These are phyloP conservation scores for Sonneratia alba DNA, from an alignment of 345 rosid species.

Conservation along the genomic window DNA sequence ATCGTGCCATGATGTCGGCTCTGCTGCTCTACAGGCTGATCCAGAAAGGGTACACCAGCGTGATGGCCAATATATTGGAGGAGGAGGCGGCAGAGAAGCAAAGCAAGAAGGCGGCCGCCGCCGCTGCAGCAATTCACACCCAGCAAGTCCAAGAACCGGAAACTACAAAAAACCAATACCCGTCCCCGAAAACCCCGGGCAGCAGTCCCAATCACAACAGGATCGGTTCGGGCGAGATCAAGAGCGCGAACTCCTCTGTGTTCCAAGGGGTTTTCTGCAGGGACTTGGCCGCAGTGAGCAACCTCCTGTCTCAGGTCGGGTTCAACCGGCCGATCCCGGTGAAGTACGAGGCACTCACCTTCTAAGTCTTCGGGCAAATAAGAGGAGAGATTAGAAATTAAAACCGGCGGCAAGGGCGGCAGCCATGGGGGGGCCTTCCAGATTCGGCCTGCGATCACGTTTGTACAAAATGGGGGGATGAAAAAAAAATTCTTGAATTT, in stretches of 20 bases:
- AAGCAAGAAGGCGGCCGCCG: slow-evolving; percentile 40
- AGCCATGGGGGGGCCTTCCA: too few species aligned
- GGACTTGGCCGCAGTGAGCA: slow-evolving; percentile 73
- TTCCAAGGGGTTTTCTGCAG: slow-evolving; percentile 93
- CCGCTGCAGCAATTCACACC: slow-evolving; percentile 33
- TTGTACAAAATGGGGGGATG: too few species aligned
- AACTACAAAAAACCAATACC: neutral
- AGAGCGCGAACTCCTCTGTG: slow-evolving; percentile 6
- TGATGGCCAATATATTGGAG: slow-evolving; percentile 44
- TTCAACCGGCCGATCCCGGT: slow-evolving; percentile 69
- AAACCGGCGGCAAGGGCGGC: slow-evolving; percentile 22
- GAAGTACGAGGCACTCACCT: slow-evolving; percentile 80
- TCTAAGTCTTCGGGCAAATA: slow-evolving; percentile 26
- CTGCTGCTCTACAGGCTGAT: slow-evolving; percentile 70
- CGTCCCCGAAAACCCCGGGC: neutral
- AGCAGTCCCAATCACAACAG: slow-evolving; percentile 8
- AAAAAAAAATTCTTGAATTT: too few species aligned
- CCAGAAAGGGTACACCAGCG: slow-evolving; percentile 65
- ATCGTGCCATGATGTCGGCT: slow-evolving; percentile 72
- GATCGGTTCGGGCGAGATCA: slow-evolving; percentile 16
- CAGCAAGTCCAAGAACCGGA: slow-evolving; percentile 32
- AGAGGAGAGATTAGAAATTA: slow-evolving; percentile 7
- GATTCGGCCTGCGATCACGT: too few species aligned
- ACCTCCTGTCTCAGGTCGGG: slow-evolving; percentile 60
- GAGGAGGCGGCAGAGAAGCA: slow-evolving; percentile 61